These are phyloP conservation scores for Sclerotinia subarctica DNA, from an alignment of 2,329 filamentous ascomycete genomes.

Conservation along the genomic window DNA sequence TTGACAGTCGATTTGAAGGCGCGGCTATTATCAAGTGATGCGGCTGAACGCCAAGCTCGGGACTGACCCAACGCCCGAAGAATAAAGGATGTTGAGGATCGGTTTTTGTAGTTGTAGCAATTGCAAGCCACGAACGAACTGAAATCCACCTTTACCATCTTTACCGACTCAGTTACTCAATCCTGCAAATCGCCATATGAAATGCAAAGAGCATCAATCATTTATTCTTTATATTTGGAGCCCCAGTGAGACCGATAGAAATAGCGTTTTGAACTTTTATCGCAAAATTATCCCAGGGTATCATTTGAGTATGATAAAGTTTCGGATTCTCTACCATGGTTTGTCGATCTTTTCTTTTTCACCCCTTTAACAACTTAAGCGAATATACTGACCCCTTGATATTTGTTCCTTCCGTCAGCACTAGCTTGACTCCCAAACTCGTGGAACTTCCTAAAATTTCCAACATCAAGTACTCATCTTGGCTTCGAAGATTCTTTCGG, in stretches of 20 bases:
- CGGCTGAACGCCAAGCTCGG: neutral
- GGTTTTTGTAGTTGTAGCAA: neutral
- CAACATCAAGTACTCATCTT: too few relatives aligned
- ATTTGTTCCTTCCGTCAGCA: neutral
- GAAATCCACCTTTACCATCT: neutral
- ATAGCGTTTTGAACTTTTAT: neutral
- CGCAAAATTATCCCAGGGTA: neutral
- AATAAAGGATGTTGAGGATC: neutral
- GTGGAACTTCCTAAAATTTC: too few relatives aligned
- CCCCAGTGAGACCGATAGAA: neutral
- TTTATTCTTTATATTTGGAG: neutral
- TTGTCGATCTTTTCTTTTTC: neutral
- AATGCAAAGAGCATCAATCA: neutral
- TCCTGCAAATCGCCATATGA: neutral
- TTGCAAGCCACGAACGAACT: neutral
- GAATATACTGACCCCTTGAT: neutral
- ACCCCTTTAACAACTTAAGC: neutral
- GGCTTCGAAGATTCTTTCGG: too few relatives aligned
- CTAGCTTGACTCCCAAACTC: neutral
- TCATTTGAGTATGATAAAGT: neutral
- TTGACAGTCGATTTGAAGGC: too few relatives aligned
- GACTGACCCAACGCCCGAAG: neutral
- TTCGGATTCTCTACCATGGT: neutral
- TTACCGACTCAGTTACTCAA: neutral
- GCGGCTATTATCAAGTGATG: too few relatives aligned